Evolutionary conservation across 179 eudicot genomes (phyloP).

Genomic region (Corrigiola litoralis): DNA sequence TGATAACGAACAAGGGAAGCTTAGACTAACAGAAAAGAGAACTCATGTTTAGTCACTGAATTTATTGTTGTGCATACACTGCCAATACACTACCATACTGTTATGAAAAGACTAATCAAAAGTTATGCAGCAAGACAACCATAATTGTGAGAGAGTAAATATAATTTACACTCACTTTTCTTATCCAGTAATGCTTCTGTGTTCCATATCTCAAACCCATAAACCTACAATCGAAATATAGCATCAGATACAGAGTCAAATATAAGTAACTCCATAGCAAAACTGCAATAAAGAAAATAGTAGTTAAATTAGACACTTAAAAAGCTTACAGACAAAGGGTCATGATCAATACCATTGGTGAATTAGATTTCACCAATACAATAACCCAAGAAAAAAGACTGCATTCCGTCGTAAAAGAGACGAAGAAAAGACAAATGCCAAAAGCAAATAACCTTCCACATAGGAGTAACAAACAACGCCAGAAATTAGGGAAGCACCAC

Average conservation of each 20-base stretch:
- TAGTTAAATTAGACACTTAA: background rate
- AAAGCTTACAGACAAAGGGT: background rate
- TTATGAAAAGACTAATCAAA: background rate
- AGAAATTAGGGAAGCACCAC: background rate
- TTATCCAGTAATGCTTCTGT: slow-evolving; percentile 22
- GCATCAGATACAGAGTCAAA: slow-evolving; percentile 10
- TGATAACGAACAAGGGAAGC: background rate
- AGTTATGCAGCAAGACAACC: background rate
- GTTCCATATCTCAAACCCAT: slow-evolving; percentile 37
- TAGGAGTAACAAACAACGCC: slow-evolving; percentile 11
- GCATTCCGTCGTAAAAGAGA: background rate
- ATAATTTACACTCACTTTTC: slow-evolving; percentile 32
- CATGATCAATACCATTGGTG: background rate
- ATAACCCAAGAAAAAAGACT: background rate
- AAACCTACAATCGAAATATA: slow-evolving; percentile 28
- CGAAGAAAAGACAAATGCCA: background rate
- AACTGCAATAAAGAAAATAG: background rate
- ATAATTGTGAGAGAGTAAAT: background rate
- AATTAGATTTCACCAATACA: background rate
- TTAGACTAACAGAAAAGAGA: background rate
- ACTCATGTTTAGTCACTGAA: background rate
- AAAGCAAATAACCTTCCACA: background rate
- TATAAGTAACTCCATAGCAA: background rate
- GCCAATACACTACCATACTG: background rate
- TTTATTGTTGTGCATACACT: too few relatives aligned